Conservation (phyloP, 1,284 basidiomycete species). For the Malassezia caprae region DNA sequence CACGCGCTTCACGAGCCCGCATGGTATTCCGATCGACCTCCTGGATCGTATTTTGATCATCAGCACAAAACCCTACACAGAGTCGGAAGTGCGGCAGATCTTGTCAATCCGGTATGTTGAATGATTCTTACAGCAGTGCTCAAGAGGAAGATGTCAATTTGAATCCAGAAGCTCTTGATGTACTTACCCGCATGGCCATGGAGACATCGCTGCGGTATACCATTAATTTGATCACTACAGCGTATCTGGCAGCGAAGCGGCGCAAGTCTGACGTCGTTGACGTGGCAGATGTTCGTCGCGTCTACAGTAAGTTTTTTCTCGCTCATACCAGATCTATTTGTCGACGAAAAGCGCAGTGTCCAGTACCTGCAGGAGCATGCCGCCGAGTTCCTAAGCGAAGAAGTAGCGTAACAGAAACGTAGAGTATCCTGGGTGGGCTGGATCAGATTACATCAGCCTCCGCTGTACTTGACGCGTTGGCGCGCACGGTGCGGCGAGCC, state of each 20-base stretch:
- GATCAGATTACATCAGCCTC: not conserved
- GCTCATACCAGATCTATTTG: slow-evolving; percentile 54
- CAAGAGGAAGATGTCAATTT: slow-evolving; percentile 94
- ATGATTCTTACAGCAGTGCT: slow-evolving; percentile 49
- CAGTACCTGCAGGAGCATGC: slow-evolving; percentile 77
- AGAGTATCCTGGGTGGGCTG: not conserved
- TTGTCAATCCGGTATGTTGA: slow-evolving; percentile 63
- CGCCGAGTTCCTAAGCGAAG: slow-evolving; percentile 56
- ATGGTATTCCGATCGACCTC: slow-evolving; percentile 87
- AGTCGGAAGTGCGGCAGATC: slow-evolving; percentile 79
- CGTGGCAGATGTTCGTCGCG: slow-evolving; percentile 70
- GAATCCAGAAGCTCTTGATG: slow-evolving; percentile 61
- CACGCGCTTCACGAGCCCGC: slow-evolving; percentile 84
- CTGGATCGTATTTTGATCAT: slow-evolving; percentile 92
- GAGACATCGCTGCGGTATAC: slow-evolving; percentile 69
- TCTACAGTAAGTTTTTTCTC: slow-evolving; percentile 53
- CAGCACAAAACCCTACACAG: slow-evolving; percentile 75
- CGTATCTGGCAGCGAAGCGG: slow-evolving; percentile 68
- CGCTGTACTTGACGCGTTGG: not conserved
- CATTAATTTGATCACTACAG: slow-evolving; percentile 82
- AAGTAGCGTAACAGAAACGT: not conserved
- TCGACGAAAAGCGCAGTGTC: slow-evolving; percentile 88
- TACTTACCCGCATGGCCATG: slow-evolving; percentile 72
- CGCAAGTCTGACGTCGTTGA: slow-evolving; percentile 65
- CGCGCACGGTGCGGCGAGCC: not conserved